A percentile compares a stretch with the other conserved stretches of the same genome.
These are phyloP conservation scores for Penicillium pancosmium DNA, from an alignment of 495 filamentous ascomycete species.

Conservation along the genomic window DNA sequence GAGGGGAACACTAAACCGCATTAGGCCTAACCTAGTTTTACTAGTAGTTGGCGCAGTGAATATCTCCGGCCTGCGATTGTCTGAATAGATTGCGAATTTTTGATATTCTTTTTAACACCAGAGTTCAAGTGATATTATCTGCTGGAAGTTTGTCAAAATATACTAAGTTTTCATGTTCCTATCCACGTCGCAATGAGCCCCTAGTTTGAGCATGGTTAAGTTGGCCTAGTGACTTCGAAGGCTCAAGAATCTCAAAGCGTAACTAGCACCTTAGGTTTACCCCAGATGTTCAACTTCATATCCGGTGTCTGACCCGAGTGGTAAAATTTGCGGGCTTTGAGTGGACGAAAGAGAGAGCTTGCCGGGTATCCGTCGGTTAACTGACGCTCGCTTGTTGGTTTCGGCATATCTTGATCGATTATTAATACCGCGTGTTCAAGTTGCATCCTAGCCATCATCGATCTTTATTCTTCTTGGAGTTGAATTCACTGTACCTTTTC, in stretches of 20 bases:
- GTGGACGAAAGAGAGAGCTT: slow-evolving; percentile 9
- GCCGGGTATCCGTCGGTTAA: slow-evolving; percentile 28
- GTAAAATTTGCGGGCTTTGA: slow-evolving; percentile 1
- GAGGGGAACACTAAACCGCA: too few species aligned
- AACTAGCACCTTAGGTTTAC: background rate
- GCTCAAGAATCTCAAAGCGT: background rate
- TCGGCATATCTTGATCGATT: slow-evolving; percentile 29
- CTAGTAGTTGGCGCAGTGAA: too few species aligned
- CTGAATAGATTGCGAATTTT: too few species aligned
- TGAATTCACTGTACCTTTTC: background rate
- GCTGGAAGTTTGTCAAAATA: too few species aligned
- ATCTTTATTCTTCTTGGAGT: background rate
- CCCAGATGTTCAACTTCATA: slow-evolving; percentile 12
- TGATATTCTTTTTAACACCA: too few species aligned
- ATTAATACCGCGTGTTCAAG: slow-evolving; percentile 10
- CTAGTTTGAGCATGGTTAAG: too few species aligned
- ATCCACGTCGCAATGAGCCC: too few species aligned
- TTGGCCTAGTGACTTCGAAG: too few species aligned
- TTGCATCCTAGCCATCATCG: background rate
- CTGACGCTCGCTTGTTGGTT: slow-evolving; percentile 18
- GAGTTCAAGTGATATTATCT: too few species aligned
- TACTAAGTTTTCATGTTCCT: too few species aligned
- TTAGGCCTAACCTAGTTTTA: too few species aligned
- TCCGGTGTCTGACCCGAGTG: slow-evolving; percentile 18
- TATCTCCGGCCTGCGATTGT: too few species aligned